Evolutionary conservation across 805 yeast species (phyloP).

Genomic region (Suhomyces tanzawaensis): DNA sequence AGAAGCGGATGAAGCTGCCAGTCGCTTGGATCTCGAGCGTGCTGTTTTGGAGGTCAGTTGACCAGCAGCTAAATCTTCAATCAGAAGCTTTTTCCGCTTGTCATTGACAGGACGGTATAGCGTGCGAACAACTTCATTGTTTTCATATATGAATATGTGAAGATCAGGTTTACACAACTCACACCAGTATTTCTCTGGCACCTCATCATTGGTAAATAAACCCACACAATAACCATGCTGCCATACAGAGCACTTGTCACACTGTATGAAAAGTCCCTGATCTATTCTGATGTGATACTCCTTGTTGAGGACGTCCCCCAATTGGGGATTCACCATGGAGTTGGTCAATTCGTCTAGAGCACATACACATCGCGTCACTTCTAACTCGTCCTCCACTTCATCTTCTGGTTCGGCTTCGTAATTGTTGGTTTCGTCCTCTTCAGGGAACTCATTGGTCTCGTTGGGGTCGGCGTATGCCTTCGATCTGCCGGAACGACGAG

Average conservation of each 20-base stretch:
- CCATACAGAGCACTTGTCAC: slow-evolving; percentile 94
- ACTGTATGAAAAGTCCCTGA: slow-evolving; percentile 71
- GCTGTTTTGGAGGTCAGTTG: slow-evolving; percentile 10
- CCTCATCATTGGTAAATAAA: slow-evolving; percentile 64
- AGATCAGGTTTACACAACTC: slow-evolving; percentile 85
- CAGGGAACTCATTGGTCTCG: slow-evolving; percentile 12
- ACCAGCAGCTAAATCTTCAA: slow-evolving; percentile 15
- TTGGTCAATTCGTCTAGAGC: slow-evolving; percentile 37
- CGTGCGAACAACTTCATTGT: slow-evolving; percentile 26
- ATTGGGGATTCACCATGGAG: slow-evolving; percentile 21
- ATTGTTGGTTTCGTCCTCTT: slow-evolving; percentile 17
- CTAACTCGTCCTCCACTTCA: slow-evolving; percentile 37
- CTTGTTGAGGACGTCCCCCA: slow-evolving; percentile 23
- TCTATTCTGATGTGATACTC: slow-evolving; percentile 42
- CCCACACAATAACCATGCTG: slow-evolving; percentile 98
- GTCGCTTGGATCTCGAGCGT: slow-evolving; percentile 8
- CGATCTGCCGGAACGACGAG: slow-evolving; percentile 31
- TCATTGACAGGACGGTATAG: slow-evolving; percentile 43
- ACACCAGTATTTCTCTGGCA: slow-evolving; percentile 95
- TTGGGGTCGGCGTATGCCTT: slow-evolving; percentile 16
- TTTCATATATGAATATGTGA: slow-evolving; percentile 51
- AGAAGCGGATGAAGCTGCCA: slow-evolving; percentile 4
- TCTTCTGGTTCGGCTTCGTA: slow-evolving; percentile 23
- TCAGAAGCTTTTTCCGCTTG: slow-evolving; percentile 34
- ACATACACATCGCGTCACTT: slow-evolving; percentile 43